Evolutionary conservation across 2,329 filamentous ascomycete genomes (phyloP), one percentile per base, ranked within the genome.

Genomic region (Calonectria pteridis): DNA sequence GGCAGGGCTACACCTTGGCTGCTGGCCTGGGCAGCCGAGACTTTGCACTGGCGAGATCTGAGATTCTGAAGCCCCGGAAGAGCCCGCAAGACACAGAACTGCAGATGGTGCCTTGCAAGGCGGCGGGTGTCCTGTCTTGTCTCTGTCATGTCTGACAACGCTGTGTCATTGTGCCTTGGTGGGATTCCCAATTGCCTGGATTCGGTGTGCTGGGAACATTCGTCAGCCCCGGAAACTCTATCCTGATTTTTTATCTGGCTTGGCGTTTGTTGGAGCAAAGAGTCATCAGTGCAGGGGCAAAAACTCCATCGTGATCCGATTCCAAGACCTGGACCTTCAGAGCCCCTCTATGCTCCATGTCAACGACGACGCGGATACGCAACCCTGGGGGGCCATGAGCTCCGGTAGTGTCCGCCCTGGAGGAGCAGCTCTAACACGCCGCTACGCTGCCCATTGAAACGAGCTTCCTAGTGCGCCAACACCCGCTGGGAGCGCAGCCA

Each of bases 401-500:
- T 20, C 20, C 29, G 31, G 53, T 58, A 20, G 51, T 31, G 16
- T 55, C 31, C 53, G 53, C 31, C 20, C 2, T 35, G 53, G 53
- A 29, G 50, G 50, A 53, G 28, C 28, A n/a, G 55, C n/a, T 28
- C 55, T 29, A 16, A 37, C n/a, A 33, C 33, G 33, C 33, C n/a
- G 33, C 55, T 23, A n/a, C 23, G 28, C 55, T 53, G 33, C 55
- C 59, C 59, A 49, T 40, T 49, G 40, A 33, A 13, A 33, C 40
- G 37, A 64, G 37, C 37, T 49, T 40, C 26, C 40, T 28, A 64
- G 18, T 26, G 49, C 49, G 55, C 43, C 10, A 43, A 26, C 31
- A 37, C 40, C 67, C 67, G 35, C 67, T 69, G 62, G 46, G 51
- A 46, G 40, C 69, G 23, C 65, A 46, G 67, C 67, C 53, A 69